These are phyloP conservation scores for Delonix regia DNA, from an alignment of 306 rosid species.

Conservation along the genomic window DNA sequence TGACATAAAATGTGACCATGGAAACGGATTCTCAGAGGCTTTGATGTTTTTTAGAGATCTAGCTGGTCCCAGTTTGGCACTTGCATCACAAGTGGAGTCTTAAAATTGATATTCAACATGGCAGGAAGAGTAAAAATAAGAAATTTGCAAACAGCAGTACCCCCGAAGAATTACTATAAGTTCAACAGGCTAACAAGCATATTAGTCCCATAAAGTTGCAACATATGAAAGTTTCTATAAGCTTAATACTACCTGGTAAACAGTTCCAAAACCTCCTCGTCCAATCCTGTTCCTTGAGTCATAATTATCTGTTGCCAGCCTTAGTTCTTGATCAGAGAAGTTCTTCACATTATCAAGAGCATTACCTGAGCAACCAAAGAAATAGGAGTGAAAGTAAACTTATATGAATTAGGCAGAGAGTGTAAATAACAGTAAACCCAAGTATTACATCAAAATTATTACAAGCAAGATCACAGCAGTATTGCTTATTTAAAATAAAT, in stretches of 20 bases:
- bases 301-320: constrained; percentile 74
- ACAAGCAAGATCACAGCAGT: neutral
- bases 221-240: constrained; percentile 19
- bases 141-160: constrained; percentile 1
- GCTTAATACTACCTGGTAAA: constrained; percentile 82
- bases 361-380: constrained; percentile 52
- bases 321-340: constrained; percentile 72
- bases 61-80: neutral
- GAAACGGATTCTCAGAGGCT: constrained; percentile 6
- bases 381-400: constrained; percentile 13
- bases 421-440: neutral
- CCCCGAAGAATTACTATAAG: constrained; percentile 24
- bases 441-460: neutral
- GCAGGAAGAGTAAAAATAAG: constrained; percentile 11
- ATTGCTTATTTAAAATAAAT: constrained; percentile 1
- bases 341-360: constrained; percentile 52
- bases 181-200: constrained; percentile 31
- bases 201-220: constrained; percentile 25
- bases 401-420: constrained; percentile 7
- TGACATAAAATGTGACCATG: neutral
- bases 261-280: constrained; percentile 93
- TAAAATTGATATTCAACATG: neutral
- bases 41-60: neutral
- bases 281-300: constrained; percentile 73
- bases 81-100: constrained; percentile 22